Conservation (phyloP, 768 basidiomycete species). For the Arthromyces matolae region DNA sequence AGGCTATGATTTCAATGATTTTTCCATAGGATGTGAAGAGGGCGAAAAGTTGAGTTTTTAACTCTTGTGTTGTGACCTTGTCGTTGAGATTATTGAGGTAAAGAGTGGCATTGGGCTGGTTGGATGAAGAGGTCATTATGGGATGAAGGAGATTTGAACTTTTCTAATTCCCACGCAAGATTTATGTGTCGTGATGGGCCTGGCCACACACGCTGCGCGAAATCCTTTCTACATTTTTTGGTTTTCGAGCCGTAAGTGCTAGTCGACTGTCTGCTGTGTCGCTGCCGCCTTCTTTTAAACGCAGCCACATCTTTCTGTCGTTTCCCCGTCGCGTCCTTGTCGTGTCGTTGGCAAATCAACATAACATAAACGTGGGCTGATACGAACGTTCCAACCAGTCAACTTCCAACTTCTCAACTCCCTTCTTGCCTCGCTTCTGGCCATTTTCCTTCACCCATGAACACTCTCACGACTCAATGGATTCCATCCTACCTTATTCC, state of each 20-base stretch:
- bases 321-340: neutral
- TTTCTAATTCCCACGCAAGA: slow-evolving; percentile 19
- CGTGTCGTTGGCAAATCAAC: slow-evolving; percentile 2
- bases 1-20: slow-evolving; percentile 89
- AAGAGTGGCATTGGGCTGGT: slow-evolving; percentile 81
- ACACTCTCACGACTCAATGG: slow-evolving; percentile 25
- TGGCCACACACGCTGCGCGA: too few species aligned
- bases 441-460: slow-evolving; percentile 13
- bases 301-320: neutral
- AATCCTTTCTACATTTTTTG: slow-evolving; percentile 3
- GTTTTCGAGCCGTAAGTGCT: neutral
- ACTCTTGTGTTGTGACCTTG: slow-evolving; percentile 88
- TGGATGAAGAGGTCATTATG: slow-evolving; percentile 44
- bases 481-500: slow-evolving; percentile 56
- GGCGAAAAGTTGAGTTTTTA: slow-evolving; percentile 75
- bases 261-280: neutral
- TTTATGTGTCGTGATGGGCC: too few species aligned
- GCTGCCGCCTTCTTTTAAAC: neutral
- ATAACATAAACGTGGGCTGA: slow-evolving; percentile 14
- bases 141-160: slow-evolving; percentile 13
- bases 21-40: slow-evolving; percentile 93
- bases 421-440: slow-evolving; percentile 21
- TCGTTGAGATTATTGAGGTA: slow-evolving; percentile 94
- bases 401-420: neutral
- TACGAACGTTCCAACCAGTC: slow-evolving; percentile 6